A percentile compares a stretch with the other conserved stretches of the same genome.
phyloP scores from a whole-genome alignment of 1,284 basidiomycete species.

The Entoloma clypeatum region DNA sequence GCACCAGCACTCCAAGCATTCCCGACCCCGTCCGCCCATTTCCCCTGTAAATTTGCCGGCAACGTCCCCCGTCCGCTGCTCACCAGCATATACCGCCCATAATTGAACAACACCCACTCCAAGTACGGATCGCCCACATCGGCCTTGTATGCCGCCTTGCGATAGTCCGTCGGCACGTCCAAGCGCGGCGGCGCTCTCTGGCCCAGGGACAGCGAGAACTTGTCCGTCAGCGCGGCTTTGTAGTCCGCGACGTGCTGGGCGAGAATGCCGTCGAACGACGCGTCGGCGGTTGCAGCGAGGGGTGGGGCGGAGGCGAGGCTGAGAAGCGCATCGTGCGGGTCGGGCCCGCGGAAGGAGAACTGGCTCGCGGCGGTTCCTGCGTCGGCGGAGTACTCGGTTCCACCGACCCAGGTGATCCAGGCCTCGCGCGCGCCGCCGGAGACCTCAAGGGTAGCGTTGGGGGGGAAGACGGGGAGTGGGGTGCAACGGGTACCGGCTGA shows the following conservation, averaged over 20 bases:
- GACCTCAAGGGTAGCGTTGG: slow-evolving; percentile 53
- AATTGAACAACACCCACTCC: slow-evolving; percentile 72
- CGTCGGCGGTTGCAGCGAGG: slow-evolving; percentile 17
- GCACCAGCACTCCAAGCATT: slow-evolving; percentile 63
- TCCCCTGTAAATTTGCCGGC: slow-evolving; percentile 71
- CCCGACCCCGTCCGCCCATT: slow-evolving; percentile 54
- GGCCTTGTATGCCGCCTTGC: slow-evolving; percentile 48
- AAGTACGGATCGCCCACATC: slow-evolving; percentile 60
- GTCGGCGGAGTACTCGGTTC: slow-evolving; percentile 61
- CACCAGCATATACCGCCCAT: slow-evolving; percentile 63
- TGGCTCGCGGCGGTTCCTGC: slow-evolving; percentile 51
- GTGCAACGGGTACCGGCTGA: slow-evolving; percentile 21
- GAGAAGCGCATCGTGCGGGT: slow-evolving; percentile 51
- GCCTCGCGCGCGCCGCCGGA: slow-evolving; percentile 44
- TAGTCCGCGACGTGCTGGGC: slow-evolving; percentile 51
- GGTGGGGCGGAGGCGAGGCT: slow-evolving; percentile 33
- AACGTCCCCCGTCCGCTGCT: slow-evolving; percentile 58
- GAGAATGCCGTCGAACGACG: slow-evolving; percentile 33
- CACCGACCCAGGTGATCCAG: slow-evolving; percentile 68
- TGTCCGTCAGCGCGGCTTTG: slow-evolving; percentile 33
- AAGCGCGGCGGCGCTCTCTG: slow-evolving; percentile 54
- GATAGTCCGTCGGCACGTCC: slow-evolving; percentile 51
- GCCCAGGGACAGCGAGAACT: slow-evolving; percentile 58
- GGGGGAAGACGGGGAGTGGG: slow-evolving; percentile 28
- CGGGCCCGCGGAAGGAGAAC: slow-evolving; percentile 60